phyloP scores from a whole-genome alignment of 1,284 basidiomycete genomes.

The Vanrija sp. region DNA sequence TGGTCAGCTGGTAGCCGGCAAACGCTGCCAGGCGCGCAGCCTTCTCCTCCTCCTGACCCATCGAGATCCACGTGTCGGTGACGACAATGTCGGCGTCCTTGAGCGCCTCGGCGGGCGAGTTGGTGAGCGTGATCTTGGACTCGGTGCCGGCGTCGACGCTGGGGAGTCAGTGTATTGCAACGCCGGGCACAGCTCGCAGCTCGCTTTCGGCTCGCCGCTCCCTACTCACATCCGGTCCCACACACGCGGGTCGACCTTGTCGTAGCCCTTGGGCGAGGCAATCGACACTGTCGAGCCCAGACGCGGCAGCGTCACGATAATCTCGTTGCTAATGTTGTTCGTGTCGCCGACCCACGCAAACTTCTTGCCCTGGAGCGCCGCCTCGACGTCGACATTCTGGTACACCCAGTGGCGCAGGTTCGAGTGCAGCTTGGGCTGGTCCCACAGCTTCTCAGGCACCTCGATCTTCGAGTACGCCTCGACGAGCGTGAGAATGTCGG shows the following conservation, averaged over 20 bases:
- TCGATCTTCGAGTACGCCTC: slow-evolving; percentile 53
- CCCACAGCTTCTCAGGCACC: neutral
- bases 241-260: slow-evolving; percentile 67
- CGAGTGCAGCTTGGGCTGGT: neutral
- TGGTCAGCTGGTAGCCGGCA: slow-evolving; percentile 89
- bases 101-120: slow-evolving; percentile 73
- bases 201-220: neutral
- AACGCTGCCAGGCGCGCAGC: slow-evolving; percentile 84
- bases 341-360: slow-evolving; percentile 93
- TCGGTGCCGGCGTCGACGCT: slow-evolving; percentile 43
- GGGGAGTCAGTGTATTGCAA: slow-evolving; percentile 4
- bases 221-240: slow-evolving; percentile 64
- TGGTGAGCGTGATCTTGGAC: slow-evolving; percentile 41
- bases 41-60: slow-evolving; percentile 97
- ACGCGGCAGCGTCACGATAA: slow-evolving; percentile 90
- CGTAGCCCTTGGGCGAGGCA: slow-evolving; percentile 67
- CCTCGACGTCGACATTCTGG: slow-evolving; percentile 25
- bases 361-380: slow-evolving; percentile 57
- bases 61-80: slow-evolving; percentile 97
- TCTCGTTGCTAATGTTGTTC: slow-evolving; percentile 94
- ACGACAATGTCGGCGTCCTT: slow-evolving; percentile 86
- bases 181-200: neutral
- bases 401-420: slow-evolving; percentile 1
- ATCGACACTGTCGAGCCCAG: slow-evolving; percentile 82
- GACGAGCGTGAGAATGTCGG: slow-evolving; percentile 85